phyloP scores from a whole-genome alignment of 2,329 filamentous ascomycete genomes.

The Diaporthe citriasiana region DNA sequence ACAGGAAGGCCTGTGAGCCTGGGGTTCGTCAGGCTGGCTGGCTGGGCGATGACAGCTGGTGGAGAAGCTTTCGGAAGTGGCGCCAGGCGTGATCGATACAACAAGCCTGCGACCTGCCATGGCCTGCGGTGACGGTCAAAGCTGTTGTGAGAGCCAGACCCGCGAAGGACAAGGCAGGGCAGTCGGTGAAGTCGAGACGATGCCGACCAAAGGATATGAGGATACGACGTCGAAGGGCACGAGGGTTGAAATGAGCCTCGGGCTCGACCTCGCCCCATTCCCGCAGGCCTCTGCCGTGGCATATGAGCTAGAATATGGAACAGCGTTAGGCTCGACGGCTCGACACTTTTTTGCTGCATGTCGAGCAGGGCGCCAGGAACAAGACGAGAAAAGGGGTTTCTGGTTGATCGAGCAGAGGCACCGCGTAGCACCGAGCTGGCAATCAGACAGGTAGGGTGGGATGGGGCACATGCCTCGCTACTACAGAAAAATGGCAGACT shows the following conservation, averaged over 20 bases:
- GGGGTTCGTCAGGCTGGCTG: slow-evolving; percentile 4
- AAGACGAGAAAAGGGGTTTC: slow-evolving; percentile 27
- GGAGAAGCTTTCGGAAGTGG: slow-evolving; percentile 24
- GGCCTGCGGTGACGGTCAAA: not conserved
- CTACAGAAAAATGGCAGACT: slow-evolving; percentile 1
- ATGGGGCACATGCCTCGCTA: slow-evolving; percentile 25
- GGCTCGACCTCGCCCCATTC: not conserved
- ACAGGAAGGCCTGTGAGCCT: slow-evolving; percentile 30
- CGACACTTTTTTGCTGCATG: slow-evolving; percentile 17
- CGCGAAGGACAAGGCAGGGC: not conserved
- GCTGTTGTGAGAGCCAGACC: not conserved
- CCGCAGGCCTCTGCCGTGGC: slow-evolving; percentile 17
- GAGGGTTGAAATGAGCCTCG: slow-evolving; percentile 31
- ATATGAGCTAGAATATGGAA: slow-evolving; percentile 33
- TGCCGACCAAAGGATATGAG: not conserved
- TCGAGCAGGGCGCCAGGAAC: slow-evolving; percentile 25
- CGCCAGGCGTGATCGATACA: slow-evolving; percentile 15
- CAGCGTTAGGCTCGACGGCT: slow-evolving; percentile 2
- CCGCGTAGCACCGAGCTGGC: slow-evolving; percentile 24
- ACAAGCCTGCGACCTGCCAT: slow-evolving; percentile 22
- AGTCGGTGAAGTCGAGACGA: not conserved
- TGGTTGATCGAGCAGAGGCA: slow-evolving; percentile 31
- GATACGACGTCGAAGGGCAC: slow-evolving; percentile 13
- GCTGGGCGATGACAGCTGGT: slow-evolving; percentile 24
- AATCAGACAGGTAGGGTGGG: slow-evolving; percentile 27